These are phyloP conservation scores for Haematococcus sp. DNA, from an alignment of 139 green algal species.

Conservation along the genomic window DNA sequence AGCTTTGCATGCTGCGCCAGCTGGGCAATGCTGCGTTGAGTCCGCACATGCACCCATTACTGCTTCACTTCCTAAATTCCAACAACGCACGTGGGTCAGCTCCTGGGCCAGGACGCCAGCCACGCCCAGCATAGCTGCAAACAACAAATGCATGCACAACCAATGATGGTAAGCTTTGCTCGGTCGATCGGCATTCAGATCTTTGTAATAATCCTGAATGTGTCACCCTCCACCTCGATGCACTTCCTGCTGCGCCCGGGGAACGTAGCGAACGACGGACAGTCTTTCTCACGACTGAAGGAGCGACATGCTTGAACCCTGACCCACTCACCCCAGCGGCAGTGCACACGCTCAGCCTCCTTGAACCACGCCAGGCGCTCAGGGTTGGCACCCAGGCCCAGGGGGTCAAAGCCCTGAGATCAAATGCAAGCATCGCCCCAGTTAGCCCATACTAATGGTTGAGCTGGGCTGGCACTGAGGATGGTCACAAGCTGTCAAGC, in stretches of 20 bases:
- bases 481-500: background rate
- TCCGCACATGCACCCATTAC: no score
- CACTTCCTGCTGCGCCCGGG: no score
- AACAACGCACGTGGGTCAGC: conserved; percentile 25
- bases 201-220: background rate
- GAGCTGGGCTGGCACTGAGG: background rate
- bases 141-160: no score
- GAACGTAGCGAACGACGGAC: no score
- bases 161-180: no score
- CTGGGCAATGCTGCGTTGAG: no score
- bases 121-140: conserved; percentile 76
- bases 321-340: conserved; percentile 62
- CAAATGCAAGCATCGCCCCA: background rate
- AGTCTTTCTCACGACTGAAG: no score
- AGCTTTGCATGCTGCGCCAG: no score
- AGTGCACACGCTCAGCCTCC: conserved; percentile 71
- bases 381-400: conserved; percentile 65
- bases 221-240: no score
- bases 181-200: background rate
- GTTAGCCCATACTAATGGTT: background rate
- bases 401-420: conserved; percentile 65
- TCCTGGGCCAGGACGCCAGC: conserved; percentile 85
- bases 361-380: conserved; percentile 53
- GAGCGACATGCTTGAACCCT: no score
- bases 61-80: no score